Percentiles rank a stretch among this genome's conserved stretches.
Conservation (phyloP, 495 filamentous ascomycete species). For the Neohortaea acidophila region DNA sequence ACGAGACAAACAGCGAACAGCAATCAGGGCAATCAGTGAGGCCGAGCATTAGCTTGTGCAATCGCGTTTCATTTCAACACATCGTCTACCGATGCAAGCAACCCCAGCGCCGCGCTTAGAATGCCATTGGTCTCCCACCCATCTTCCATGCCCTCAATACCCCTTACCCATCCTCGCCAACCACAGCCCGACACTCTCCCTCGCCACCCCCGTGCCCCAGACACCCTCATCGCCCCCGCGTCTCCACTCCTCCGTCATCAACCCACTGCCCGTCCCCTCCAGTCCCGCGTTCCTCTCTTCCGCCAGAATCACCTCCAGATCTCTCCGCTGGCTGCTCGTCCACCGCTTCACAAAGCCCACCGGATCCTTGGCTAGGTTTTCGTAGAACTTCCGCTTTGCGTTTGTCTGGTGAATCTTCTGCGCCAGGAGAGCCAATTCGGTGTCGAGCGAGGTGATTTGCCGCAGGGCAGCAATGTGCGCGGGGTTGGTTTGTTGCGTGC, state of each 20-base stretch:
- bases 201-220: slow-evolving; percentile 6
- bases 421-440: slow-evolving; percentile 64
- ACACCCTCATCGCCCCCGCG: slow-evolving; percentile 6
- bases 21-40: no score
- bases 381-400: slow-evolving; percentile 74
- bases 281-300: slow-evolving; percentile 35
- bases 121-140: no score
- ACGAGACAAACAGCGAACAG: no score
- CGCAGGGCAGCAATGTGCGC: slow-evolving; percentile 47
- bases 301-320: slow-evolving; percentile 78
- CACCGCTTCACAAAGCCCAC: slow-evolving; percentile 66
- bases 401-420: slow-evolving; percentile 65
- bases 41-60: no score
- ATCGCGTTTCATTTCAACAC: no score
- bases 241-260: slow-evolving; percentile 7
- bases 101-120: no score
- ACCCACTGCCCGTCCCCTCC: neutral
- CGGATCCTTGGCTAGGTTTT: slow-evolving; percentile 60
- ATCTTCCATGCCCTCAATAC: no score
- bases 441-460: slow-evolving; percentile 57
- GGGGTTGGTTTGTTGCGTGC: slow-evolving; percentile 34
- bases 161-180: slow-evolving; percentile 3
- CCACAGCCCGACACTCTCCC: slow-evolving; percentile 6
- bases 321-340: slow-evolving; percentile 74
- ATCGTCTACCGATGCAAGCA: no score